Conservation (phyloP, 768 basidiomycete genomes). For the Suillus americanus region DNA sequence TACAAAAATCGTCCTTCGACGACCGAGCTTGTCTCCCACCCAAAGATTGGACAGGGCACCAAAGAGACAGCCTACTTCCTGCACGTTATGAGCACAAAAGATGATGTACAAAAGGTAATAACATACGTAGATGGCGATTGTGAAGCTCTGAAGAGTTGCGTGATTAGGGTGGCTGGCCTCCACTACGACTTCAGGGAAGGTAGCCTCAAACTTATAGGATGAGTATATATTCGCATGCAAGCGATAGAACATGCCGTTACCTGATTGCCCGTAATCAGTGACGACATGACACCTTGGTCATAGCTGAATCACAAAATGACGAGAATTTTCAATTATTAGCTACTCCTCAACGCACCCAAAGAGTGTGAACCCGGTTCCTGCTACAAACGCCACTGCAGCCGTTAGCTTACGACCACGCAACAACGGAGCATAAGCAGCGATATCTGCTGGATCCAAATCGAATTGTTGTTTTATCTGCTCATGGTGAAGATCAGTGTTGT, state of each 20-base stretch:
- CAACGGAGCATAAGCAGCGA: conserved; percentile 19
- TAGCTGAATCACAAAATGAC: conserved; percentile 24
- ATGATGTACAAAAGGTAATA: background rate
- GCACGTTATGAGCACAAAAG: background rate
- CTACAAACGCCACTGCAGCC: conserved; percentile 33
- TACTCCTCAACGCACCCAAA: conserved; percentile 31
- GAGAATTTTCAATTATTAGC: background rate
- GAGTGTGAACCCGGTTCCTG: conserved; percentile 37
- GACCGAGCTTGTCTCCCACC: conserved; percentile 41
- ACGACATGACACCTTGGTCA: conserved; percentile 45
- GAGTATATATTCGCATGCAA: no score
- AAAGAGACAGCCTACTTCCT: conserved; percentile 45
- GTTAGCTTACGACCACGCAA: conserved; percentile 24
- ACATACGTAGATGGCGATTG: conserved; percentile 39
- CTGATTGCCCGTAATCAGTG: conserved; percentile 37
- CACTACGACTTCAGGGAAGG: conserved; percentile 37
- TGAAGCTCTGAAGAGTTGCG: conserved; percentile 38
- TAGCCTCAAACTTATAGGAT: conserved; percentile 33
- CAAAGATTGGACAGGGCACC: conserved; percentile 43
- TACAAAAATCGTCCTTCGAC: conserved; percentile 37
- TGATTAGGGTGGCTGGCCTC: conserved; percentile 25
- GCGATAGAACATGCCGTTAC: conserved; percentile 6
- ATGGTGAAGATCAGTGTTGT: background rate
- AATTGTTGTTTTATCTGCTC: conserved; percentile 1
- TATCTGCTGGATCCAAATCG: conserved; percentile 13